Evolutionary conservation across 2,329 filamentous ascomycete genomes (phyloP).

Genomic region (Cladosporium velox): DNA sequence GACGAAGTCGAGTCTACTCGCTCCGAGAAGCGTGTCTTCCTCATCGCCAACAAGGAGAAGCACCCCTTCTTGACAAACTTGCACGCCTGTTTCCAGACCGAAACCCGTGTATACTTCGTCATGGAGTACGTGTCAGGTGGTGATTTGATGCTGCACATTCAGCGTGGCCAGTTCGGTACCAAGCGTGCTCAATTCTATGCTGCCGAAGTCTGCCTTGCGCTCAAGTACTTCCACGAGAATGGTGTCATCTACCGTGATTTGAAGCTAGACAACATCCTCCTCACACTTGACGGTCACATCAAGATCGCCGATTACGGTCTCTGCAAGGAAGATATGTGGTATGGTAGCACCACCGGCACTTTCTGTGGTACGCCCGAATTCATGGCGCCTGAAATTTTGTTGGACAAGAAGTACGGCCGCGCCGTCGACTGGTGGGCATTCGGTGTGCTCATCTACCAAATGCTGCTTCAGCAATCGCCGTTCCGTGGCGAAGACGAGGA

Average conservation of each 20-base stretch:
- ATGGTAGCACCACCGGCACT: slow-evolving; percentile 91
- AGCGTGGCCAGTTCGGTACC: slow-evolving; percentile 91
- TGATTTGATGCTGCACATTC: slow-evolving; percentile 98
- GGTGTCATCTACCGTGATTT: slow-evolving; percentile 92
- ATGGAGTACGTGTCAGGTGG: slow-evolving; percentile 99
- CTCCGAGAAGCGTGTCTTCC: slow-evolving; percentile 95
- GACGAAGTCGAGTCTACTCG: slow-evolving; percentile 98
- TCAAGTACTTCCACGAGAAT: slow-evolving; percentile 99
- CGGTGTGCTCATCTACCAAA: slow-evolving; percentile 97
- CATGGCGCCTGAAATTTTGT: slow-evolving; percentile 97
- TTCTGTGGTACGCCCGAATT: slow-evolving; percentile 99
- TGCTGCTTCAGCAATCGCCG: slow-evolving; percentile 97
- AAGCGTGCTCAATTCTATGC: slow-evolving; percentile 98
- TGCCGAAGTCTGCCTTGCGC: slow-evolving; percentile 90
- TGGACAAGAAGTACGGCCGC: slow-evolving; percentile 97
- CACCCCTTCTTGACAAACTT: slow-evolving; percentile 95
- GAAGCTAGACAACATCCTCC: slow-evolving; percentile 84
- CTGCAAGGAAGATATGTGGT: slow-evolving; percentile 99
- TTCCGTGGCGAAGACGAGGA: slow-evolving; percentile 99
- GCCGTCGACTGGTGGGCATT: slow-evolving; percentile 99
- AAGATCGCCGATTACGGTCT: slow-evolving; percentile 98
- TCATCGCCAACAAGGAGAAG: slow-evolving; percentile 94
- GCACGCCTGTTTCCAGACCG: slow-evolving; percentile 98
- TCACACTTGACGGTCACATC: slow-evolving; percentile 94
- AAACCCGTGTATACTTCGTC: slow-evolving; percentile 97